Base-by-base conservation (phyloP, 345 rosid species). In the Citrus sp. region DNA sequence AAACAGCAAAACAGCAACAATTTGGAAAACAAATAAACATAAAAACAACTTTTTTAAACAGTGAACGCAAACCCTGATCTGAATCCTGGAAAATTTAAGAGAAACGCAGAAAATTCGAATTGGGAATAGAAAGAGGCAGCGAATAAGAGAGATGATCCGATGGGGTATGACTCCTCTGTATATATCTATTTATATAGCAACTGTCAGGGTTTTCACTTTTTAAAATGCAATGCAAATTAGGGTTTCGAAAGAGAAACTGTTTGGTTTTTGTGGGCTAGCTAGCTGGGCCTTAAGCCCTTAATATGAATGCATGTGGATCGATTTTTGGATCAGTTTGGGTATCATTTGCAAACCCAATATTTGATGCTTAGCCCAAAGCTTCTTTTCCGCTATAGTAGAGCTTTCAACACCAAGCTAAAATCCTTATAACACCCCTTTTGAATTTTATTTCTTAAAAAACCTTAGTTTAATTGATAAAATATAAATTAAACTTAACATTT, bases 141-240 rank as follows among this genome's bases (percentile, higher is more conserved):
- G 0, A n/a, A 10, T 1, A 12, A 4, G 1, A 25, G 38, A 5
- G 30, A 37, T 5, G 4, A 5, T 0, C 0, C 1, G 25, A 9
- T 12, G 2, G 3, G 3, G 1, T 6, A 0, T 7, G 22, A 4
- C 18, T 67, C 4, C 22, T 37, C 22, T 56, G 5, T 2, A 2
- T 46, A 12, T 46, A 46, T 42, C 3, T 10, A 19, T n/a, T 37
- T 67, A 67, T 77, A 77, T 38, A 67, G 37, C n/a, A n/a, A 51
- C 24, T 0, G 77, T 18, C 1, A 1, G n/a, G 12, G 54, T n/a
- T n/a, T 46, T 2, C 5, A 42, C 16, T 3, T 12, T 12, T 3
- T 12, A 42, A 1, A 49, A 4, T 62, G 6, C 9, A 14, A 10
- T 27, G 21, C 7, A 37, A 37, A 67, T 56, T 77, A 77, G 79